Conservation (phyloP, 441 rosid genomes). For the Manihot esculenta region DNA sequence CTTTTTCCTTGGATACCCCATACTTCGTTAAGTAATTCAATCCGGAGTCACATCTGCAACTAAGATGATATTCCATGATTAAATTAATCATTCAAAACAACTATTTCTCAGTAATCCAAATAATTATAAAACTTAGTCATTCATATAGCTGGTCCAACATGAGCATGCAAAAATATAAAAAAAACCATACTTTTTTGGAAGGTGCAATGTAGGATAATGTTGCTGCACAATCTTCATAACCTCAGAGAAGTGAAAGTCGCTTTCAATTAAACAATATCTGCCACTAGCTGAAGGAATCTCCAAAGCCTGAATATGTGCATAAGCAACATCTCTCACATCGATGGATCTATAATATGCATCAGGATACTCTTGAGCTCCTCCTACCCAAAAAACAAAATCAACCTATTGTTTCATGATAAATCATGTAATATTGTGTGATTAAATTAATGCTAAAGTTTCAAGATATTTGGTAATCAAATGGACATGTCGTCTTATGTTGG, state of each 20-base stretch:
- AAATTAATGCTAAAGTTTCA: neutral
- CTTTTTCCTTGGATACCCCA: neutral
- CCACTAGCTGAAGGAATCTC: slow-evolving; percentile 57
- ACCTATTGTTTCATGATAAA: no score
- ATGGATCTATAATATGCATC: slow-evolving; percentile 39
- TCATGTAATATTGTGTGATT: no score
- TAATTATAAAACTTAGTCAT: no score
- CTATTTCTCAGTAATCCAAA: no score
- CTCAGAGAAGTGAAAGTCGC: slow-evolving; percentile 40
- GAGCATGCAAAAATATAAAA: neutral
- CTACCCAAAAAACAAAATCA: neutral
- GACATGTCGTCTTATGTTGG: no score
- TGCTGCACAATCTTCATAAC: slow-evolving; percentile 39
- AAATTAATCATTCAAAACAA: no score
- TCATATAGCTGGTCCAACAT: no score
- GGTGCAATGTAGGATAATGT: slow-evolving; percentile 47
- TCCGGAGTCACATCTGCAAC: slow-evolving; percentile 36
- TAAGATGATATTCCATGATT: no score
- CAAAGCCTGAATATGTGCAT: slow-evolving; percentile 60
- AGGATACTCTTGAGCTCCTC: slow-evolving; percentile 43
- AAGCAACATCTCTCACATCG: slow-evolving; percentile 65
- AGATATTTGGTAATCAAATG: neutral
- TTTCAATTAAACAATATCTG: slow-evolving; percentile 51
- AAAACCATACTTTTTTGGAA: slow-evolving; percentile 46
- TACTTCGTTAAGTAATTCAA: neutral